phyloP scores from a whole-genome alignment of 306 rosid species.

The Dalbergia cultrata region DNA sequence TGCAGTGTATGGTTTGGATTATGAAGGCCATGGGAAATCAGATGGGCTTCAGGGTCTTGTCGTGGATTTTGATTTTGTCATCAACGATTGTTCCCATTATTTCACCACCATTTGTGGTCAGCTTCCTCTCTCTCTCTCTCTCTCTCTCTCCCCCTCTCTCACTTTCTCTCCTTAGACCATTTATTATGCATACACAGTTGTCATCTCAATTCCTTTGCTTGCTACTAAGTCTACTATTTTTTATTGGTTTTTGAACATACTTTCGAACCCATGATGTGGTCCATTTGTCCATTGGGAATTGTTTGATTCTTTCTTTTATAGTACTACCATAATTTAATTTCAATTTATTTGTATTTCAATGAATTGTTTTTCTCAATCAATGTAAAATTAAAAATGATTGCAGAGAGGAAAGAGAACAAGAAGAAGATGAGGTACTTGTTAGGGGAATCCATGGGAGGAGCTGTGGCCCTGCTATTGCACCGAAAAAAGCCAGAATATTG shows the following conservation, averaged over 20 bases:
- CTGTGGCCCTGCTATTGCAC: conserved; percentile 76
- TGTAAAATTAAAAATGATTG: neutral
- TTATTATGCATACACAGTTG: neutral
- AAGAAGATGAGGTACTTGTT: conserved; percentile 72
- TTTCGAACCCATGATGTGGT: neutral
- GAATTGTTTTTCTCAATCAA: too few relatives aligned
- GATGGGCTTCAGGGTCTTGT: conserved; percentile 72
- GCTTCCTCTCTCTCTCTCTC: conserved; percentile 13
- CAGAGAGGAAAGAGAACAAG: conserved; percentile 70
- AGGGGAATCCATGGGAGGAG: conserved; percentile 99
- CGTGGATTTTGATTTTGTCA: conserved; percentile 58
- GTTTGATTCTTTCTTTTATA: neutral
- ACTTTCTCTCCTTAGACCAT: too few relatives aligned
- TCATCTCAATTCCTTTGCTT: neutral
- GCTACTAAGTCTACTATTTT: neutral
- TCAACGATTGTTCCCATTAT: conserved; percentile 62
- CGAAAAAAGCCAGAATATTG: conserved; percentile 70
- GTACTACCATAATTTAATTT: neutral
- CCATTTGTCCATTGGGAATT: neutral
- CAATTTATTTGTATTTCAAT: neutral
- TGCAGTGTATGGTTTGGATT: conserved; percentile 84
- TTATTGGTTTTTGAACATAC: neutral
- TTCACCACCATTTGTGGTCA: conserved; percentile 71
- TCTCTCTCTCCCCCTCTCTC: neutral
- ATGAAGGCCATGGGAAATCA: conserved; percentile 98